phyloP scores from a whole-genome alignment of 129 eudicot species.

The Helianthus tuberosus region DNA sequence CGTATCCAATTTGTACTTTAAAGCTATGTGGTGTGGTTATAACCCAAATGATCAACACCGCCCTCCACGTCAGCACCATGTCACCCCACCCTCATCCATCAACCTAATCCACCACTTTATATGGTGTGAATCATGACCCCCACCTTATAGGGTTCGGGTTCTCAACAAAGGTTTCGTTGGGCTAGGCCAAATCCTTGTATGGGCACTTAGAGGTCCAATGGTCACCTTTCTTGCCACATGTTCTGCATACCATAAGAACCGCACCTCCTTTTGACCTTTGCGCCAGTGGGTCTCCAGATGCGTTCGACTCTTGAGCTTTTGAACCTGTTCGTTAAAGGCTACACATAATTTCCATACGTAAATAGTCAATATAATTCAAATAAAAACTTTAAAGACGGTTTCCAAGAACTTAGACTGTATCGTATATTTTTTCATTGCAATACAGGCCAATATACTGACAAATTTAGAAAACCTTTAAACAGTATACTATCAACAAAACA shows the following conservation, averaged over 20 bases:
- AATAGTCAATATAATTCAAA: not conserved
- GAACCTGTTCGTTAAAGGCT: conserved; percentile 2
- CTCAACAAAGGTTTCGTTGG: conserved; percentile 22
- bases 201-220: conserved; percentile 30
- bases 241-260: conserved; percentile 18
- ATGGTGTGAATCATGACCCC: too few species aligned
- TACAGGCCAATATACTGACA: not conserved
- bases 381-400: too few species aligned
- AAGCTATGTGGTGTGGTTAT: too few species aligned
- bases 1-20: too few species aligned
- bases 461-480: not conserved
- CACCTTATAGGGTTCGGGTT: conserved; percentile 6
- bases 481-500: not conserved
- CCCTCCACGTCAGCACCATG: too few species aligned
- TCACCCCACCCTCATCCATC: too few species aligned
- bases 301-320: conserved; percentile 14
- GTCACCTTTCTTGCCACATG: conserved; percentile 27
- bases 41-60: too few species aligned
- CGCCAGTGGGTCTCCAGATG: conserved; percentile 23
- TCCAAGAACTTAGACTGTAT: not conserved
- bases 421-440: not conserved
- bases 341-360: not conserved
- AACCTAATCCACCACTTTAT: too few species aligned
- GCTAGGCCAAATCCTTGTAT: conserved; percentile 23
- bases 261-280: conserved; percentile 13